Base-by-base conservation (phyloP, 2,329 filamentous ascomycete species). In the Ophiostoma sp. region DNA sequence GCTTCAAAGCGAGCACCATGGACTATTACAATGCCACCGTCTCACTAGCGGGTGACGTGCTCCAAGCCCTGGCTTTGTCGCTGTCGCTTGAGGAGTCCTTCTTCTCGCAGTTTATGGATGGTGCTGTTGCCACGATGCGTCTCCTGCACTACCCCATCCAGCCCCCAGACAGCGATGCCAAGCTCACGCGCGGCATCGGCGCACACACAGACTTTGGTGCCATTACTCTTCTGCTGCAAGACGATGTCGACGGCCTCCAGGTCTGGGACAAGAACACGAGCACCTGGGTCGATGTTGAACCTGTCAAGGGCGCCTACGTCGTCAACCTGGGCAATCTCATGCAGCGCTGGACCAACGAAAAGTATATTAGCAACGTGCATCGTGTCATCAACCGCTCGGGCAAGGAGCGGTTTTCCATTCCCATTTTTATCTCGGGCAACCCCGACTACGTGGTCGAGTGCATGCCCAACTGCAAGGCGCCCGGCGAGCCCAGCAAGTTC, bases 131-230 rank as follows among this genome's bases (percentile, higher is more conserved):
- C 28, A 69, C 73, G 11, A 28, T 70, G 52, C 72, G 73, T 52
- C 70, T 69, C 52, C 69, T 73, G 17, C 80, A 82, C 52, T 83
- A 84, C 36, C 82, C 84, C 3, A 81, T 84, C 8, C 55, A 70
- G 25, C 45, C 68, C 8, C 57, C 72, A 2, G 68, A 52, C 25
- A 59, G 57, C 7, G 15, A 82, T 80, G 55, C 12, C 12, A 59
- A 59, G 5, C 55, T 59, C 0, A 59, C 55, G 2, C 74, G 81
- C 63, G 77, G 82, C 76, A 81, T 82, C 2, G 85, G 86, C 0
- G 85, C 84, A 1, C 87, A 87, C 75, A 87, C 85, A 0, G 87
- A 87, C 76, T 88, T 87, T 73, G 85, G 87, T 17, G 84, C 84
- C 52, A 84, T 89, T 52, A 89, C 87, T 0, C 79, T 88, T 36